Evolutionary conservation across 2,329 filamentous ascomycete genomes (phyloP).

Genomic region (Thelonectria olida): DNA sequence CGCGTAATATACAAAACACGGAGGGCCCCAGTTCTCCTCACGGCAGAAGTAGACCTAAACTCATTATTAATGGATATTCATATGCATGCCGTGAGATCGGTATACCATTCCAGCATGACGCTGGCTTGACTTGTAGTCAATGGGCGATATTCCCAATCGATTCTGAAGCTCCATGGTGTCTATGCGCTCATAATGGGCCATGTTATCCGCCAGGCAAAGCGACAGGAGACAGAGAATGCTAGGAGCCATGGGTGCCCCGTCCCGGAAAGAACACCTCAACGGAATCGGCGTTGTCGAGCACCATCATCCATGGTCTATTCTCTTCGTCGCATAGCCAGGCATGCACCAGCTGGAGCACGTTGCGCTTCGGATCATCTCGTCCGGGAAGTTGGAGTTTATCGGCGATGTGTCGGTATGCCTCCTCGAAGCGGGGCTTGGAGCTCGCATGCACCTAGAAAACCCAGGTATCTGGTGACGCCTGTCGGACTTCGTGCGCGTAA

Average conservation of each 20-base stretch:
- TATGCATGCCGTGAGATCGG: no score
- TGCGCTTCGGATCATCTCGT: constrained; percentile 1
- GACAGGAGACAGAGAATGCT: no score
- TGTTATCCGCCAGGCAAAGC: no score
- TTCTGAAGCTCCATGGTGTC: no score
- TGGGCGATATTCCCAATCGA: no score
- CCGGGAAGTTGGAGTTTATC: constrained; percentile 7
- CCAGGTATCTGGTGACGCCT: neutral
- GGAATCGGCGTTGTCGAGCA: constrained; percentile 13
- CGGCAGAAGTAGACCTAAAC: no score
- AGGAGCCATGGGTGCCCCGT: neutral
- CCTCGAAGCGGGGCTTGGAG: constrained; percentile 8
- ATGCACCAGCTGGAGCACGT: constrained; percentile 13
- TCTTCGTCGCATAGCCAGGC: constrained; percentile 9
- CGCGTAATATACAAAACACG: no score
- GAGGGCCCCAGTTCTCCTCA: no score
- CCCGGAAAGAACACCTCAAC: neutral
- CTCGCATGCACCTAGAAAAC: constrained; percentile 19
- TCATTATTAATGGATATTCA: no score
- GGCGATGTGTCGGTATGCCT: constrained; percentile 14
- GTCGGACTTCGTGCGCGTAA: constrained; percentile 7
- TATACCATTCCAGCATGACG: no score
- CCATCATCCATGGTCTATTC: constrained; percentile 2
- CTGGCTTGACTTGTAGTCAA: no score
- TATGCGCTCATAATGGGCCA: no score